Evolutionary conservation across 208 protist species (phyloP).

Genomic region (Wallacemonas collosoma): DNA sequence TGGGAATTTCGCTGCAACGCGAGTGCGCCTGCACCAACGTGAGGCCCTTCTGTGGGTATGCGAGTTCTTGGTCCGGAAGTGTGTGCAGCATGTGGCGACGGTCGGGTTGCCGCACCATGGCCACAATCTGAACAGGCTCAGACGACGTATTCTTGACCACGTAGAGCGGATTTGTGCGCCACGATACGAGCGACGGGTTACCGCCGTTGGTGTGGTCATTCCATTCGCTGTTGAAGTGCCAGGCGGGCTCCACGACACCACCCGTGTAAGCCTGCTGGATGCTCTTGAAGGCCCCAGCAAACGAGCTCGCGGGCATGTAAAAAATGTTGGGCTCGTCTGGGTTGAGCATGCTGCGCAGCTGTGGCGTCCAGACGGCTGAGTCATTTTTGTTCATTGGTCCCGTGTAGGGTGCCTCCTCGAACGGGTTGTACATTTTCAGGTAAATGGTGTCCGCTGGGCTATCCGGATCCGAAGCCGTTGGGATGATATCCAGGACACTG

Average conservation of each 20-base stretch:
- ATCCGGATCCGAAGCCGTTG: slow-evolving; percentile 34
- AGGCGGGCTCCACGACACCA: slow-evolving; percentile 25
- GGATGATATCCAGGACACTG: slow-evolving; percentile 55
- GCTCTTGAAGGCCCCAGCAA: slow-evolving; percentile 48
- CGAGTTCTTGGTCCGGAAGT: slow-evolving; percentile 52
- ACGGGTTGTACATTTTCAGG: slow-evolving; percentile 81
- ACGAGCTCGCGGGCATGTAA: slow-evolving; percentile 64
- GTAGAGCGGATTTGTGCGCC: slow-evolving; percentile 64
- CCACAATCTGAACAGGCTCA: slow-evolving; percentile 61
- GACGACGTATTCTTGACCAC: slow-evolving; percentile 43
- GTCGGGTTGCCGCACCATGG: slow-evolving; percentile 79
- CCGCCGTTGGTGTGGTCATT: slow-evolving; percentile 50
- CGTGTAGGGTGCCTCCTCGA: slow-evolving; percentile 50
- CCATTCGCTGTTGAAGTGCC: slow-evolving; percentile 61
- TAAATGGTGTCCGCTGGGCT: slow-evolving; percentile 46
- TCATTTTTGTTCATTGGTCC: slow-evolving; percentile 74
- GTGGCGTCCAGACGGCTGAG: slow-evolving; percentile 33
- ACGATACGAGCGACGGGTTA: slow-evolving; percentile 51
- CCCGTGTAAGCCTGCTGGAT: slow-evolving; percentile 43
- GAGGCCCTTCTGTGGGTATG: slow-evolving; percentile 72
- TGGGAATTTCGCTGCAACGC: slow-evolving; percentile 47
- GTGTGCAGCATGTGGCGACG: slow-evolving; percentile 73
- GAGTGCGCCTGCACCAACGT: slow-evolving; percentile 45
- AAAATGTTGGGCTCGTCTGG: slow-evolving; percentile 47
- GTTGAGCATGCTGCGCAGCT: slow-evolving; percentile 44